Conservation (phyloP, 768 basidiomycete genomes). For the Russula brevipes region DNA sequence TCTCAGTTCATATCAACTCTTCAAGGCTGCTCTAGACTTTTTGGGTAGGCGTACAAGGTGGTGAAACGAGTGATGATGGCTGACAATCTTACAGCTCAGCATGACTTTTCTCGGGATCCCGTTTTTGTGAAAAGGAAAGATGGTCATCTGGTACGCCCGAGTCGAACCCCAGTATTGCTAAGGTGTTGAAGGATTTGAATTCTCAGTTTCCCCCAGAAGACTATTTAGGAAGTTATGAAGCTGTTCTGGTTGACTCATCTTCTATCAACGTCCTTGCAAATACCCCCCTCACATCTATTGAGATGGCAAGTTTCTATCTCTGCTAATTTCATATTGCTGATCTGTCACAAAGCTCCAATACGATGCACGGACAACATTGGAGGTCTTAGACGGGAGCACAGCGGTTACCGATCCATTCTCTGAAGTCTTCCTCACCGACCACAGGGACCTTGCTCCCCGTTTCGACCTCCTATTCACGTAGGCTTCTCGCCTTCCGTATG, state of each 20-base stretch:
- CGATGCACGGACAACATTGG: constrained; percentile 72
- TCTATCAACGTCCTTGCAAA: constrained; percentile 71
- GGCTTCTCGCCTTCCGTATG: constrained; percentile 24
- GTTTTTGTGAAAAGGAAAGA: constrained; percentile 54
- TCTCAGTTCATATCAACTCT: constrained; percentile 85
- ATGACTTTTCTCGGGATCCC: constrained; percentile 54
- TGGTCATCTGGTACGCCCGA: constrained; percentile 47
- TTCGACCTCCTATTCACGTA: constrained; percentile 73
- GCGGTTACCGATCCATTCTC: constrained; percentile 58
- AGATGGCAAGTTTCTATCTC: constrained; percentile 49
- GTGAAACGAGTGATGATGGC: neutral
- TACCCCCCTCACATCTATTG: constrained; percentile 71
- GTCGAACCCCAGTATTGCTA: neutral
- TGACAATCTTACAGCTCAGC: constrained; percentile 47
- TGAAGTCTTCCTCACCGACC: constrained; percentile 67
- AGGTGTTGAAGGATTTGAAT: neutral
- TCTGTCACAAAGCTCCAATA: constrained; percentile 52
- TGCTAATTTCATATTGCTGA: constrained; percentile 4
- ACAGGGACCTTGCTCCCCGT: constrained; percentile 54
- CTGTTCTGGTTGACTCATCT: constrained; percentile 77
- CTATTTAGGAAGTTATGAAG: constrained; percentile 45
- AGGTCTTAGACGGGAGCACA: constrained; percentile 47
- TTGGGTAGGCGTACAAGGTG: constrained; percentile 51
- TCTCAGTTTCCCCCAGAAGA: constrained; percentile 54
- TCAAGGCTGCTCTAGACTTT: constrained; percentile 80